These are phyloP conservation scores for Coniochaeta hoffmannii DNA, from an alignment of 2,329 filamentous ascomycete species.

Conservation along the genomic window DNA sequence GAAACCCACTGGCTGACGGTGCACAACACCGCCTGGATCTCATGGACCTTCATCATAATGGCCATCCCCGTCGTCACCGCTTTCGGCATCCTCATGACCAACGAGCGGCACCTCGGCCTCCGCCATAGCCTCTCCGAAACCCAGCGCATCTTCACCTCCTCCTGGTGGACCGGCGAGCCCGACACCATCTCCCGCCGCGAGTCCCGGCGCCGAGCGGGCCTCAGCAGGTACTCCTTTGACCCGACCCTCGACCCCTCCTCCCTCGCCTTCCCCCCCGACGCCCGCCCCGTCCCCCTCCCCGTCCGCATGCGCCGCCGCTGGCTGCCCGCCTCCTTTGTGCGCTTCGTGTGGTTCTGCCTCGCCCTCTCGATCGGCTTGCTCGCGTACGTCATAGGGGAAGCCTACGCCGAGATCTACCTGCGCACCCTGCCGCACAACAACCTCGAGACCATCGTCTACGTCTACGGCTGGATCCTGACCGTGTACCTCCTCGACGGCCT, in stretches of 20 bases:
- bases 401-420: constrained; percentile 62
- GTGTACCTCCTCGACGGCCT: constrained; percentile 58
- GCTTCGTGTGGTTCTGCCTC: constrained; percentile 63
- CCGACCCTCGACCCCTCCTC: constrained; percentile 19
- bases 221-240: constrained; percentile 29
- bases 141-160: constrained; percentile 58
- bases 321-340: constrained; percentile 59
- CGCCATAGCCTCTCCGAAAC: constrained; percentile 57
- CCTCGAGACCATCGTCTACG: constrained; percentile 60
- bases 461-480: constrained; percentile 63
- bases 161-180: constrained; percentile 57
- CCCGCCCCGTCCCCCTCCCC: constrained; percentile 16
- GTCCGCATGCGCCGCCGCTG: constrained; percentile 43
- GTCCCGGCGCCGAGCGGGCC: constrained; percentile 27
- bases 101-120: constrained; percentile 55
- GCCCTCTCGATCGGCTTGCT: constrained; percentile 55
- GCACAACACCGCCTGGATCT: constrained; percentile 62
- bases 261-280: constrained; percentile 8
- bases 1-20: constrained; percentile 44
- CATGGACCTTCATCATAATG: constrained; percentile 65
- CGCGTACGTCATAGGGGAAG: constrained; percentile 61
- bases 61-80: constrained; percentile 60
- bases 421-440: constrained; percentile 59
- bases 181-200: constrained; percentile 35
- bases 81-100: constrained; percentile 54